These are phyloP conservation scores for Aspergillus coremiiformis DNA, from an alignment of 495 filamentous ascomycete species.

Conservation along the genomic window DNA sequence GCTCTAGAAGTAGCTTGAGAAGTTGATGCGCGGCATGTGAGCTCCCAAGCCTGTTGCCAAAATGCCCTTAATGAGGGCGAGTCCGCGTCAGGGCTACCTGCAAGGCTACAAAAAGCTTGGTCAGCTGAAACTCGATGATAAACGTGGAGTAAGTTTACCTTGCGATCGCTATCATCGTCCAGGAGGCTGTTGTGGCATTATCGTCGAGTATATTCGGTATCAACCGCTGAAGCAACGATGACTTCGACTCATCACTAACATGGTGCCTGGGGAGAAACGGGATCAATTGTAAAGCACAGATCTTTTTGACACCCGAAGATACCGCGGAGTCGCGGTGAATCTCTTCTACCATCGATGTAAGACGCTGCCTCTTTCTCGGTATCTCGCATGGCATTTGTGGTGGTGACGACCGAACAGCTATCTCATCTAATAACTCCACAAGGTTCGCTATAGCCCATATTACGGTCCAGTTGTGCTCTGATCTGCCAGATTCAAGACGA, in stretches of 20 bases:
- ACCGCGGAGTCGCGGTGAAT: slow-evolving; percentile 54
- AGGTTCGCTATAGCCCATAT: slow-evolving; percentile 36
- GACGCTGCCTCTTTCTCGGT: slow-evolving; percentile 53
- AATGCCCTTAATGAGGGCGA: slow-evolving; percentile 23
- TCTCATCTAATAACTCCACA: slow-evolving; percentile 24
- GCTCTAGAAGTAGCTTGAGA: slow-evolving; percentile 65
- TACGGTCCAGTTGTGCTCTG: slow-evolving; percentile 44
- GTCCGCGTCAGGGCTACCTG: slow-evolving; percentile 20
- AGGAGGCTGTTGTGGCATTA: slow-evolving; percentile 45
- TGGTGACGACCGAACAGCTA: slow-evolving; percentile 8
- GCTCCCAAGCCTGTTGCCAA: slow-evolving; percentile 73
- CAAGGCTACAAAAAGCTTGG: slow-evolving; percentile 24
- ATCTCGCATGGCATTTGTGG: slow-evolving; percentile 15
- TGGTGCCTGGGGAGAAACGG: slow-evolving; percentile 55
- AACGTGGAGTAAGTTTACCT: slow-evolving; percentile 32
- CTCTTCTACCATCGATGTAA: slow-evolving; percentile 50
- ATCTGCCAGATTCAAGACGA: slow-evolving; percentile 34
- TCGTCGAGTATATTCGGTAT: slow-evolving; percentile 49
- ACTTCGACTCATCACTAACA: slow-evolving; percentile 33
- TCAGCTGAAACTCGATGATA: neutral
- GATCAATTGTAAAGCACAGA: slow-evolving; percentile 71
- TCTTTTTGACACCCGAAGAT: slow-evolving; percentile 44
- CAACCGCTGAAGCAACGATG: slow-evolving; percentile 41
- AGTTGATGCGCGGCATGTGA: slow-evolving; percentile 61
- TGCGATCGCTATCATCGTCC: slow-evolving; percentile 60